A percentile compares a stretch with the other conserved stretches of the same genome.
phyloP scores from a whole-genome alignment of 2,329 filamentous ascomycete species.

The Eurotiales sp. region DNA sequence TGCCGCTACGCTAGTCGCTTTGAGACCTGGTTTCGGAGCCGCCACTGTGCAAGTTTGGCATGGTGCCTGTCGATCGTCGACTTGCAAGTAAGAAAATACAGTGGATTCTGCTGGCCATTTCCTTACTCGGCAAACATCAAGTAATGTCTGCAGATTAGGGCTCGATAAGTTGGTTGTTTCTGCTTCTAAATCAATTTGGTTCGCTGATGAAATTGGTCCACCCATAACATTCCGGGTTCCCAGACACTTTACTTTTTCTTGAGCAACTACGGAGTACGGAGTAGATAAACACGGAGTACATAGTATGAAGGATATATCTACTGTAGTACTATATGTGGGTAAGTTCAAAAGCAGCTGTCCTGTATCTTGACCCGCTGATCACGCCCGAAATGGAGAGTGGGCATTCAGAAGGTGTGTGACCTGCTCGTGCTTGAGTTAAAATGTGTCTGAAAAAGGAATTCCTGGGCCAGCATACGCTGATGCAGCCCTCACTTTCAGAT shows the following conservation, averaged over 20 bases:
- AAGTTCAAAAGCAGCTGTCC: not conserved
- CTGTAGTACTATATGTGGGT: no score
- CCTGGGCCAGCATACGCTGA: not conserved
- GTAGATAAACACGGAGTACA: not conserved
- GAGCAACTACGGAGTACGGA: no score
- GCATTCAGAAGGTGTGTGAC: not conserved
- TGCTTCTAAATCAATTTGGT: not conserved
- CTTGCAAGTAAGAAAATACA: not conserved
- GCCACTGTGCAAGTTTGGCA: not conserved
- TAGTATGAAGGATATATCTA: not conserved
- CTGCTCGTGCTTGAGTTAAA: conserved; percentile 4
- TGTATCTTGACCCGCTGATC: not conserved
- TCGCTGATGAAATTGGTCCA: not conserved
- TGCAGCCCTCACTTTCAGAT: not conserved
- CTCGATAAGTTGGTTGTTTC: not conserved
- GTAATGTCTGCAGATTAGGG: not conserved
- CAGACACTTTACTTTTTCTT: no score
- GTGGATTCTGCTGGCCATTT: no score
- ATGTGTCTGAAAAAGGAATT: not conserved
- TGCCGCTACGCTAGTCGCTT: not conserved
- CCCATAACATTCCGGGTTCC: no score
- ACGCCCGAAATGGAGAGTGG: not conserved
- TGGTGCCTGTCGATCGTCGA: conserved; percentile 1
- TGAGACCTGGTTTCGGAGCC: not conserved
- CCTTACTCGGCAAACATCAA: not conserved